phyloP scores from a whole-genome alignment of 2,329 filamentous ascomycete species.

The Colletotrichum ledebouriae region DNA sequence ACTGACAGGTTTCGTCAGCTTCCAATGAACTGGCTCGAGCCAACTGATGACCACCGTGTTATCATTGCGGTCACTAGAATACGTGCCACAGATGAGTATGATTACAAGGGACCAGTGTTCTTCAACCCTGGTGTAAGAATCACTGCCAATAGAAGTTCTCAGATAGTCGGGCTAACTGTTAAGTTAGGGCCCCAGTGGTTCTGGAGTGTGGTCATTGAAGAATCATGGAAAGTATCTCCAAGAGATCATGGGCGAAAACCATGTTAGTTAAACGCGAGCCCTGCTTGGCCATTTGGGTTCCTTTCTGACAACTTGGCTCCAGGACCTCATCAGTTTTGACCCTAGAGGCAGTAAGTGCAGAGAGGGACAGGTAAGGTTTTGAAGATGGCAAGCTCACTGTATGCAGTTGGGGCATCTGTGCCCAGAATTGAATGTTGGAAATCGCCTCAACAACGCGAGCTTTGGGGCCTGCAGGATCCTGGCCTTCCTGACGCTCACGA shows the following conservation, averaged over 20 bases:
- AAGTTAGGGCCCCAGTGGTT: conserved; percentile 63
- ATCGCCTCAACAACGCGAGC: conserved; percentile 54
- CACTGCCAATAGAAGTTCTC: background rate
- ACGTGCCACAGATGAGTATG: conserved; percentile 48
- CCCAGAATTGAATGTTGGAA: conserved; percentile 67
- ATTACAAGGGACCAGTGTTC: conserved; percentile 50
- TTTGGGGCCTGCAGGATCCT: conserved; percentile 60
- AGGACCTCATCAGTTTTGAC: conserved; percentile 66
- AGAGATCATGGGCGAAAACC: conserved; percentile 60
- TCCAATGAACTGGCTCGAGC: conserved; percentile 53
- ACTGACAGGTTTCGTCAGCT: conserved; percentile 50
- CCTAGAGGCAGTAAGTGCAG: conserved; percentile 58
- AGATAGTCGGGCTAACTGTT: conserved; percentile 5
- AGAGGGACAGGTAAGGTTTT: no score
- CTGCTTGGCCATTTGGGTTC: background rate
- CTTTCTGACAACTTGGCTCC: background rate
- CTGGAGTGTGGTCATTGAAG: conserved; percentile 55
- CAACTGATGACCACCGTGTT: conserved; percentile 47
- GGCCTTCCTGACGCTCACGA: conserved; percentile 62
- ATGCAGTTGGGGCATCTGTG: conserved; percentile 60
- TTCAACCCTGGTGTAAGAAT: conserved; percentile 52
- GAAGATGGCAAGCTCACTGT: background rate
- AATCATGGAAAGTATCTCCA: conserved; percentile 53
- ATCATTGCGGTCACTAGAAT: conserved; percentile 51
- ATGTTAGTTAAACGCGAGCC: conserved; percentile 50